Base-by-base conservation (phyloP, 2,329 filamentous ascomycete genomes). In the Huntiella decipiens region DNA sequence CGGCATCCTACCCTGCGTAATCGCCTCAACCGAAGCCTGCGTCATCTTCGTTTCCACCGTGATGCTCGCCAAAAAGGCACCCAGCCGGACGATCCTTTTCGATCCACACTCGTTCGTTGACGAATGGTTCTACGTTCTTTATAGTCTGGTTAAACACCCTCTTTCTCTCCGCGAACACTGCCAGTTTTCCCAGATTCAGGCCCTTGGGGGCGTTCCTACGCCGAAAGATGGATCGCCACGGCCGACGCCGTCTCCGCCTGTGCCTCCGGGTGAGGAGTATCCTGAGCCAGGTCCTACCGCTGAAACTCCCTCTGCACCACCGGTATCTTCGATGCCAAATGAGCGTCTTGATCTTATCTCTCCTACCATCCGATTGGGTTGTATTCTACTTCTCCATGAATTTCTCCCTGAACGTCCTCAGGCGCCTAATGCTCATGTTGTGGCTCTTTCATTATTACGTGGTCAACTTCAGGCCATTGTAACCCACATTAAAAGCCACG, bases 381-480 rank as follows among this genome's bases (percentile, higher is more conserved):
- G 34, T 31, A 13, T 39, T 13, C 15, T 49, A 31, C 46, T 46
- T 11, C 35, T 49, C 15, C 40, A 49, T 12, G 47, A 49, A n/a
- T 49, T 49, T 31, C 37, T 49, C 7, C 40, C 37, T 6, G 44
- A 49, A 22, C 43, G 44, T 16, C 47, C 47, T 11, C 43, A 45
- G 31, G 44, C 47, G 12, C 47, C 47, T 7, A 49, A 45, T 19
- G 47, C 44, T 2, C 40, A 49, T 32, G 8, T 49, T 16, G 13
- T 44, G 8, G 33, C 34, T 2, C 36, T 49, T 6, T 28, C 40
- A 15, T 37, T 49, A 15, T 39, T 49, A 7, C 34, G 47, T 17
- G 47, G 32, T 15, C 47, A 49, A 38, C 38, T 49, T 10, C 47
- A 49, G 35, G 41, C 40, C 6, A 46, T 49, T 39, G 47, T 49